phyloP scores from a whole-genome alignment of 345 rosid genomes.

The Eucalyptus marginata region DNA sequence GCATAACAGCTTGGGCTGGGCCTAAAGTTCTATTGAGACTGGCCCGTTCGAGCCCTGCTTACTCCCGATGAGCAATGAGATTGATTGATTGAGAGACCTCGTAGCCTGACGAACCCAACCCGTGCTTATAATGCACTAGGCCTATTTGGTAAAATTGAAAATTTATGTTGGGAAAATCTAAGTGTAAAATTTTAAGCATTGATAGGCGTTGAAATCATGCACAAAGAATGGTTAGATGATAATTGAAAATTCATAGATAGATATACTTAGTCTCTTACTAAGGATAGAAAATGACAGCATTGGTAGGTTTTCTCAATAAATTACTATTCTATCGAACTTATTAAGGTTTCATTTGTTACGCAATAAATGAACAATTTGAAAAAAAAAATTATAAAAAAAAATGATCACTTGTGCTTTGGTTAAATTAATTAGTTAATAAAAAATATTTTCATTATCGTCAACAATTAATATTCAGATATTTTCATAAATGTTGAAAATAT shows the following conservation, averaged over 20 bases:
- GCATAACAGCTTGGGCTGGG: too few species aligned
- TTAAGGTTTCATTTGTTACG: too few species aligned
- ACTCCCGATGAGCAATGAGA: not conserved
- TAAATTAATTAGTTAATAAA: accelerated
- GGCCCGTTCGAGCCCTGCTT: accelerated
- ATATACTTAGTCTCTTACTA: too few species aligned
- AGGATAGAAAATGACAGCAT: not conserved
- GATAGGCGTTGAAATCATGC: too few species aligned
- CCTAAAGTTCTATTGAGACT: not conserved
- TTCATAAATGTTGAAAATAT: too few species aligned
- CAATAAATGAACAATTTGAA: too few species aligned
- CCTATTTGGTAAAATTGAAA: not conserved
- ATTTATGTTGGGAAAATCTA: accelerated
- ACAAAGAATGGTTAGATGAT: not conserved
- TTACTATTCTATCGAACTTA: accelerated
- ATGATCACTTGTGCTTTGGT: accelerated
- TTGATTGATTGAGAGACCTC: not conserved
- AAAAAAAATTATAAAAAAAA: too few species aligned
- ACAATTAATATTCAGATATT: accelerated
- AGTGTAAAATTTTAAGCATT: not conserved
- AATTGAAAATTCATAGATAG: not conserved
- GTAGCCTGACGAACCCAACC: too few species aligned
- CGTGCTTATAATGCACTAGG: not conserved
- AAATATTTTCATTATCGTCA: too few species aligned
- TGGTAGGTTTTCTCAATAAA: not conserved